These are phyloP conservation scores for Corynascus novoguineensis DNA, from an alignment of 495 filamentous ascomycete species.

Conservation along the genomic window DNA sequence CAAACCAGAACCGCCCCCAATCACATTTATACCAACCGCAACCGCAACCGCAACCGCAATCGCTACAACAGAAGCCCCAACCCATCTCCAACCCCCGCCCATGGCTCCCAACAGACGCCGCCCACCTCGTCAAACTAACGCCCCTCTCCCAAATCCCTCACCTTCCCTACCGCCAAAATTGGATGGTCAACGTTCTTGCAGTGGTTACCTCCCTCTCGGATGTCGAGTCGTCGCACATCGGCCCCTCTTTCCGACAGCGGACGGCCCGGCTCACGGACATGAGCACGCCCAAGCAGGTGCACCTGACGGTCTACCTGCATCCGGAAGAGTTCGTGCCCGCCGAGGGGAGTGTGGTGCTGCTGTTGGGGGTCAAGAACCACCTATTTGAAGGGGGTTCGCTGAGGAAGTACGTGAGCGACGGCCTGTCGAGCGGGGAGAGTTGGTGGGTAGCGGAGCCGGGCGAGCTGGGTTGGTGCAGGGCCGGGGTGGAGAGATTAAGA, in stretches of 20 bases:
- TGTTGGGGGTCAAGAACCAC: slow-evolving; percentile 46
- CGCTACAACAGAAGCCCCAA: slow-evolving; percentile 7
- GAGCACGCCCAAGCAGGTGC: slow-evolving; percentile 39
- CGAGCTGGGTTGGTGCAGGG: slow-evolving; percentile 38
- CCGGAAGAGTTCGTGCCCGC: slow-evolving; percentile 36
- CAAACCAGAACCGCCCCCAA: neutral
- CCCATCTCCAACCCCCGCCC: slow-evolving; percentile 15
- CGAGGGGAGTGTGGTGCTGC: slow-evolving; percentile 38
- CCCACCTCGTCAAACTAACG: slow-evolving; percentile 37
- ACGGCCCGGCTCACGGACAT: slow-evolving; percentile 39
- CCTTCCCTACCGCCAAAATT: slow-evolving; percentile 46
- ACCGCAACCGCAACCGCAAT: neutral
- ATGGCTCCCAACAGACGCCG: slow-evolving; percentile 25
- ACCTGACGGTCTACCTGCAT: slow-evolving; percentile 43
- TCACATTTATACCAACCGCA: neutral
- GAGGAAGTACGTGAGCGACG: slow-evolving; percentile 44
- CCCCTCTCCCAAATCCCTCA: slow-evolving; percentile 36
- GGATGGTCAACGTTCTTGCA: slow-evolving; percentile 42
- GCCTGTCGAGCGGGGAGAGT: slow-evolving; percentile 20
- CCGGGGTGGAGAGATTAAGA: slow-evolving; percentile 33
- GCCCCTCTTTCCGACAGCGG: slow-evolving; percentile 39
- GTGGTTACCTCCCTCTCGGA: slow-evolving; percentile 37
- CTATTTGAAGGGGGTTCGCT: slow-evolving; percentile 42
- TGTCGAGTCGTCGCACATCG: slow-evolving; percentile 31
- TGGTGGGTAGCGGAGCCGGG: slow-evolving; percentile 42